These are phyloP conservation scores for Candida parachauliodes DNA, from an alignment of 805 yeast genomes.

Conservation along the genomic window DNA sequence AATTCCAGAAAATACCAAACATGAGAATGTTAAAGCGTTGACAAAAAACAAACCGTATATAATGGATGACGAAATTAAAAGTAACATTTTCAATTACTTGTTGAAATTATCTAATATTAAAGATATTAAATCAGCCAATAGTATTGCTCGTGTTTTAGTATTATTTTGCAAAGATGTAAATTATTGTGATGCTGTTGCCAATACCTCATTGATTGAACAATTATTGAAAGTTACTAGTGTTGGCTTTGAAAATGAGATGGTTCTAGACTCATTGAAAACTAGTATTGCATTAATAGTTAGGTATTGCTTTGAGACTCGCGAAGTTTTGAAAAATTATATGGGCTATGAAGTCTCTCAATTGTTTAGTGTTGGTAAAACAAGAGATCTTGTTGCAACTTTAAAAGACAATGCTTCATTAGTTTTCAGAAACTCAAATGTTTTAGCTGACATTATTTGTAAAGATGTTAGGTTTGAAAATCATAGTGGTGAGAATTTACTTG, in stretches of 20 bases:
- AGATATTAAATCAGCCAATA: constrained; percentile 45
- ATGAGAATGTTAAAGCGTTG: constrained; percentile 11
- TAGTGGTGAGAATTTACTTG: constrained; percentile 26
- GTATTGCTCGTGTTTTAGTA: constrained; percentile 53
- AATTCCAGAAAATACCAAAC: constrained; percentile 27
- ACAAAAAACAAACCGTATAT: constrained; percentile 13
- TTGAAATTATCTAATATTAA: constrained; percentile 37
- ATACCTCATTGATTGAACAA: constrained; percentile 43
- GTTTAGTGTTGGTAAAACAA: constrained; percentile 30
- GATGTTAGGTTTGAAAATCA: constrained; percentile 43
- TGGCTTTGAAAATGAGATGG: constrained; percentile 1
- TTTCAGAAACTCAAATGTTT: constrained; percentile 47
- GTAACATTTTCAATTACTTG: constrained; percentile 42
- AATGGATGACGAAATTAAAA: constrained; percentile 17
- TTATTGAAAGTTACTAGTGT: constrained; percentile 5
- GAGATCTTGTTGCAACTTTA: constrained; percentile 45
- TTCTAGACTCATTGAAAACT: constrained; percentile 11
- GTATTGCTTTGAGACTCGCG: constrained; percentile 63
- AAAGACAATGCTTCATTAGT: constrained; percentile 49
- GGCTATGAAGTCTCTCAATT: constrained; percentile 46
- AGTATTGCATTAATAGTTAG: constrained; percentile 50
- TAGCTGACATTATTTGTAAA: constrained; percentile 42
- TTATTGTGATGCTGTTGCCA: constrained; percentile 37
- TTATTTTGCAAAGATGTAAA: constrained; percentile 47
- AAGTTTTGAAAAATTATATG: constrained; percentile 47